Conservation (phyloP, 2,329 filamentous ascomycete genomes). For the Neophaeococcomyces aloes region DNA sequence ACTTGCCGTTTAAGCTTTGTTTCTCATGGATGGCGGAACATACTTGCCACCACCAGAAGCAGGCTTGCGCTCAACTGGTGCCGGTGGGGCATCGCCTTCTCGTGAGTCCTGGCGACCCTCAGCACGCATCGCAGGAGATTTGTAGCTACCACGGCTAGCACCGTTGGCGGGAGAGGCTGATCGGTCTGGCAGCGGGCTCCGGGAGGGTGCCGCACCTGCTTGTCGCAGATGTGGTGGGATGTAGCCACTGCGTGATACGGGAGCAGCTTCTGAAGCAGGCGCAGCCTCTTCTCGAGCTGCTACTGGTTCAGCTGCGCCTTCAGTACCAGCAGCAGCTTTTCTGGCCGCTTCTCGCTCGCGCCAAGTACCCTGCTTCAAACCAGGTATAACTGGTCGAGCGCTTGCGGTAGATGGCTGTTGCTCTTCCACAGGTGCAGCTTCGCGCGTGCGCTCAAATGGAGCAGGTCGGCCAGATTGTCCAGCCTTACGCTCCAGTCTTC, state of each 20-base stretch:
- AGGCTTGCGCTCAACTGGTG: conserved; percentile 14
- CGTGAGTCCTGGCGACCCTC: conserved; percentile 15
- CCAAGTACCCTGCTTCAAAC: conserved; percentile 37
- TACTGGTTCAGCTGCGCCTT: conserved; percentile 14
- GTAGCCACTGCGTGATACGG: conserved; percentile 24
- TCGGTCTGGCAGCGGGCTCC: conserved; percentile 17
- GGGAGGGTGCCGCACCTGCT: conserved; percentile 18
- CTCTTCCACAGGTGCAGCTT: conserved; percentile 31
- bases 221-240: conserved; percentile 33
- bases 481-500: conserved; percentile 57
- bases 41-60: conserved; percentile 13
- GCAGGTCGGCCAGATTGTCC: conserved; percentile 27
- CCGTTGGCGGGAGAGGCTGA: conserved; percentile 24
- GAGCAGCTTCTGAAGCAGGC: neutral
- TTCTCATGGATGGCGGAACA: conserved; percentile 20
- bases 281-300: conserved; percentile 6
- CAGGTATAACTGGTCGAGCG: conserved; percentile 45
- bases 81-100: conserved; percentile 14
- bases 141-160: conserved; percentile 25
- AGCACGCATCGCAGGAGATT: conserved; percentile 27
- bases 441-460: conserved; percentile 24
- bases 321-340: conserved; percentile 24
- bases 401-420: conserved; percentile 41
- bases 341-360: conserved; percentile 50
- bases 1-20: conserved; percentile 8